Conservation (phyloP, 805 yeast genomes). For the Kazachstania kunashirensis region DNA sequence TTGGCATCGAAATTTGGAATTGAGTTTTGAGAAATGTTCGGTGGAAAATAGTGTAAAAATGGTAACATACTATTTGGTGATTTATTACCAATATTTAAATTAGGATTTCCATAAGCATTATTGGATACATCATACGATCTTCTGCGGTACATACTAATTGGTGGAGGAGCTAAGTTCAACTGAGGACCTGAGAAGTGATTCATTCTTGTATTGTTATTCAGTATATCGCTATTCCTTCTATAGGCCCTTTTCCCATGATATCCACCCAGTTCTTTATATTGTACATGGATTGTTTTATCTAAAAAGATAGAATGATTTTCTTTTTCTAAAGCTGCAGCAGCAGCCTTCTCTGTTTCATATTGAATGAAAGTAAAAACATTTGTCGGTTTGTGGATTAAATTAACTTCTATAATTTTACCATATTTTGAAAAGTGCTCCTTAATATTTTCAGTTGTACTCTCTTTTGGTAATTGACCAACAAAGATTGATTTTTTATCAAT, state of each 20-base stretch:
- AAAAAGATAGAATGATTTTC: conserved; percentile 73
- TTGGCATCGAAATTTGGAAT: conserved; percentile 15
- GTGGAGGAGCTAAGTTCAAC: conserved; percentile 69
- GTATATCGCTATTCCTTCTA: conserved; percentile 18
- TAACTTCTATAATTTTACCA: conserved; percentile 52
- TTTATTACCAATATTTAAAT: background rate
- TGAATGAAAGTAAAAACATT: conserved; percentile 65
- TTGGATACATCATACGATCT: conserved; percentile 18
- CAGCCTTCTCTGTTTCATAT: conserved; percentile 55
- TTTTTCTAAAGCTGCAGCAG: conserved; percentile 78
- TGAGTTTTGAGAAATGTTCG: conserved; percentile 4
- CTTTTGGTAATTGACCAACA: conserved; percentile 59
- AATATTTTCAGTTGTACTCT: conserved; percentile 47
- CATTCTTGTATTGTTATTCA: conserved; percentile 3
- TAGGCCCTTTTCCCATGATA: conserved; percentile 16
- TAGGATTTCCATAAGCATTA: background rate
- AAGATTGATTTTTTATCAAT: conserved; percentile 69
- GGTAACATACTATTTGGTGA: conserved; percentile 5
- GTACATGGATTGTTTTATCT: conserved; percentile 74
- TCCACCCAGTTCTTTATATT: conserved; percentile 52
- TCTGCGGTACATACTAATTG: conserved; percentile 51
- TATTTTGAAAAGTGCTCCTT: conserved; percentile 52
- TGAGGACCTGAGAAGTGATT: conserved; percentile 27
- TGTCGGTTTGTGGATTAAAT: conserved; percentile 43
- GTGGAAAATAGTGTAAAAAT: conserved; percentile 8